A percentile compares a stretch with the other conserved stretches of the same genome.
Evolutionary conservation across 148 eudicot species (phyloP).

Genomic region (Rheum nobile): DNA sequence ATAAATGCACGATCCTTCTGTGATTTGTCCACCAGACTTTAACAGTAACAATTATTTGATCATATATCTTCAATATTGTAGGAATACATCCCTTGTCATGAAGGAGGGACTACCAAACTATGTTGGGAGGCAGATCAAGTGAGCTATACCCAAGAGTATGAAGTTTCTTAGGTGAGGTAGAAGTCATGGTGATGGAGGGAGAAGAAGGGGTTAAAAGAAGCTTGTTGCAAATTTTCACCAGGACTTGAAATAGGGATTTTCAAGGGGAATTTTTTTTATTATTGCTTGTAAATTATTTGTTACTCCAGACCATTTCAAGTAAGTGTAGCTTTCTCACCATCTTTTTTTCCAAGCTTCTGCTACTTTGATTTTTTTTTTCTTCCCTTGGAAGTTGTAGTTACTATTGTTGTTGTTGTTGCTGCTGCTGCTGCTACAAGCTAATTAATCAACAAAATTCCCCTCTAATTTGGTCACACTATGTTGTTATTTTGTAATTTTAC

Average conservation of each 20-base stretch:
- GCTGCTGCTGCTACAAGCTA: not conserved
- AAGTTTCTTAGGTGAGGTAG: slow-evolving; percentile 27
- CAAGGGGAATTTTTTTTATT: slow-evolving; percentile 34
- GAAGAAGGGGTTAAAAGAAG: not conserved
- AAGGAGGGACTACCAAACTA: slow-evolving; percentile 71
- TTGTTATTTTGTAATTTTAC: not conserved
- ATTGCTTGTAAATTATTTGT: slow-evolving; percentile 36
- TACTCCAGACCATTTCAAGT: slow-evolving; percentile 1
- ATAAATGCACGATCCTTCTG: too few relatives aligned
- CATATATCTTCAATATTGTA: not conserved
- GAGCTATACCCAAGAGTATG: slow-evolving; percentile 37
- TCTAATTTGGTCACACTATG: not conserved
- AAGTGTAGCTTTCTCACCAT: slow-evolving; percentile 19
- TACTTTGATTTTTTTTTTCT: slow-evolving; percentile 2
- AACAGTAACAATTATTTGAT: not conserved
- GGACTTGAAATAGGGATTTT: not conserved
- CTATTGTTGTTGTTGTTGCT: too few relatives aligned
- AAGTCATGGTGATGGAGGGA: not conserved
- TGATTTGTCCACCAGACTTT: too few relatives aligned
- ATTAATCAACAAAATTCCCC: slow-evolving; percentile 1
- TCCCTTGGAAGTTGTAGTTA: slow-evolving; percentile 4
- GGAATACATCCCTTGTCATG: slow-evolving; percentile 85
- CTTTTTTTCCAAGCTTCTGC: slow-evolving; percentile 2
- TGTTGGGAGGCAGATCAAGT: slow-evolving; percentile 88
- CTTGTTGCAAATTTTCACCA: slow-evolving; percentile 6